Percentiles rank a stretch among this genome's conserved stretches.
These are phyloP conservation scores for Zygosaccharomyces kombuchaensis DNA, from an alignment of 805 yeast genomes.

Conservation along the genomic window DNA sequence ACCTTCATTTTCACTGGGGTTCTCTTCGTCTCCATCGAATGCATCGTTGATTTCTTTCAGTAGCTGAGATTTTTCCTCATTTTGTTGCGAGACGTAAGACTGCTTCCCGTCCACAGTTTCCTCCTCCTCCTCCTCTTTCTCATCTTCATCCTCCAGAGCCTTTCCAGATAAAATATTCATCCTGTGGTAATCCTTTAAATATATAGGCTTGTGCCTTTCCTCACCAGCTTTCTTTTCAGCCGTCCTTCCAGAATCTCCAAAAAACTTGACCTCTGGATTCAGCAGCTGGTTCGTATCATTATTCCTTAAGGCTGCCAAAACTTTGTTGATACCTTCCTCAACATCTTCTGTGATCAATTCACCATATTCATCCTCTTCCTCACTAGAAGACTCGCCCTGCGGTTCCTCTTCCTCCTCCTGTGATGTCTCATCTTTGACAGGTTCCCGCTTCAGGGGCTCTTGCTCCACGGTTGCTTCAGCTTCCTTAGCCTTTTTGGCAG, in stretches of 20 bases:
- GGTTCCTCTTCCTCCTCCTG: constrained; percentile 38
- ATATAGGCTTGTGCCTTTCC: constrained; percentile 66
- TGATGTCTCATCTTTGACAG: constrained; percentile 24
- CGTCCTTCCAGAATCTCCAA: constrained; percentile 56
- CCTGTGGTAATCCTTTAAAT: constrained; percentile 89
- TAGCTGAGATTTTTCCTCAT: constrained; percentile 69
- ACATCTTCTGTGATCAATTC: constrained; percentile 82
- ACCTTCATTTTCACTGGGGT: constrained; percentile 41
- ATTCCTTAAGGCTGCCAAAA: constrained; percentile 61
- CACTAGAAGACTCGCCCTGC: constrained; percentile 36
- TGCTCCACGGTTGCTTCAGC: constrained; percentile 28
- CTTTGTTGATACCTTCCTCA: constrained; percentile 71
- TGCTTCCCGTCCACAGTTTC: constrained; percentile 40
- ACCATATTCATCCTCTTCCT: constrained; percentile 89
- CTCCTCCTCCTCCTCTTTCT: constrained; percentile 45
- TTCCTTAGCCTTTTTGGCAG: constrained; percentile 64
- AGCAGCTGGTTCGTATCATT: constrained; percentile 58
- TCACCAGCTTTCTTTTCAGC: constrained; percentile 24
- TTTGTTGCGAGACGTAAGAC: constrained; percentile 71
- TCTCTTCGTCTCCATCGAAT: constrained; percentile 45
- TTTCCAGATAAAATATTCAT: constrained; percentile 70
- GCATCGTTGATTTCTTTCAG: constrained; percentile 73
- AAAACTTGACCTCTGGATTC: constrained; percentile 69
- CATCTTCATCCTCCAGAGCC: constrained; percentile 50
- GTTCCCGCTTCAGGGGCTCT: constrained; percentile 27